phyloP scores from a whole-genome alignment of 2,329 filamentous ascomycete genomes.

The Torrubiella hemipterigena region DNA sequence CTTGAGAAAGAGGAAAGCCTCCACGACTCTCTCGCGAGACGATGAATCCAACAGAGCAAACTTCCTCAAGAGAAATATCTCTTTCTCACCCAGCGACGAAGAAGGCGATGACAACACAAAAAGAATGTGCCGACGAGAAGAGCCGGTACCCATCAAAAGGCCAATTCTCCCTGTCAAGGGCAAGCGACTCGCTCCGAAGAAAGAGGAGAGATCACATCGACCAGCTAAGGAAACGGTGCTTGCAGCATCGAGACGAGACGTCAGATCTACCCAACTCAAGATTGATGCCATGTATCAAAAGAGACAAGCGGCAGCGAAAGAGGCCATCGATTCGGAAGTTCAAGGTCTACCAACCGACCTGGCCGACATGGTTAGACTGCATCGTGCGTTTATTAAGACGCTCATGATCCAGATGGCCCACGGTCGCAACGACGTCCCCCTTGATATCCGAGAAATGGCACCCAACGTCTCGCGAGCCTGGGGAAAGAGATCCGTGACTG shows the following conservation, averaged over 20 bases:
- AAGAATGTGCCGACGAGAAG: not conserved
- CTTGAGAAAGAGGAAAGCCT: slow-evolving; percentile 5
- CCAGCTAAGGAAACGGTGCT: slow-evolving; percentile 19
- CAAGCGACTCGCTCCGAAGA: slow-evolving; percentile 18
- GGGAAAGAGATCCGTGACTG: slow-evolving; percentile 57
- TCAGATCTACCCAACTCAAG: slow-evolving; percentile 18
- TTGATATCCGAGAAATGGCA: slow-evolving; percentile 49
- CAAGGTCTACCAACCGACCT: slow-evolving; percentile 36
- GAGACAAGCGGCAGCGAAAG: slow-evolving; percentile 15
- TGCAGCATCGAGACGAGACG: slow-evolving; percentile 15
- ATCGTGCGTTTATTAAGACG: slow-evolving; percentile 56
- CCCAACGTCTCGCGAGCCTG: slow-evolving; percentile 55
- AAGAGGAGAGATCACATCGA: slow-evolving; percentile 16
- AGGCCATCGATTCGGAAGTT: slow-evolving; percentile 7
- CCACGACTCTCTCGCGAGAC: not conserved
- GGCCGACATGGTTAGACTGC: slow-evolving; percentile 48
- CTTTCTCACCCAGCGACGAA: slow-evolving; percentile 4
- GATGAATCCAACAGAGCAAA: not conserved
- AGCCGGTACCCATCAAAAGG: slow-evolving; percentile 1
- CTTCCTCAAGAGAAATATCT: slow-evolving; percentile 1
- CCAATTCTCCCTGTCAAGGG: slow-evolving; percentile 12
- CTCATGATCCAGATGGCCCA: slow-evolving; percentile 59
- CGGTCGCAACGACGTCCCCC: slow-evolving; percentile 48
- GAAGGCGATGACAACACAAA: slow-evolving; percentile 1
- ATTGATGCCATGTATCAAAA: slow-evolving; percentile 29